A percentile compares a stretch with the other conserved stretches of the same genome.
Conservation (phyloP, 2,329 filamentous ascomycete species). For the Claviceps cyperi region DNA sequence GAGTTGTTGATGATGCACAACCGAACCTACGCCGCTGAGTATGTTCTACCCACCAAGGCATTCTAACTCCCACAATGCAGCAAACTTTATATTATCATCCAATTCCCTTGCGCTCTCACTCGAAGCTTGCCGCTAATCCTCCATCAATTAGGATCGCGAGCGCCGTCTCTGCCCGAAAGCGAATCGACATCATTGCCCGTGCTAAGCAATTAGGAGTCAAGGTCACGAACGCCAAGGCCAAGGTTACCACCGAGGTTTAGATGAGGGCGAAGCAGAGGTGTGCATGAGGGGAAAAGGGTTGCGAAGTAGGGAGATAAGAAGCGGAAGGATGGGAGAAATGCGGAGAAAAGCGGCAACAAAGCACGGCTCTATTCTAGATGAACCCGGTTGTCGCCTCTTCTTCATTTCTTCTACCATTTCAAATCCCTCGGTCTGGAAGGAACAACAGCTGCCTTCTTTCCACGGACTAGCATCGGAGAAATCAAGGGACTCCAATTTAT, state of each 20-base stretch:
- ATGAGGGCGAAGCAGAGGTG: slow-evolving; percentile 6
- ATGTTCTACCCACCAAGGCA: slow-evolving; percentile 29
- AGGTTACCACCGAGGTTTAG: slow-evolving; percentile 90
- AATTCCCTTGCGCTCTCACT: too few relatives aligned
- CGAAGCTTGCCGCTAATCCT: background rate
- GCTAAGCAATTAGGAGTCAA: slow-evolving; percentile 98
- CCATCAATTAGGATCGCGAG: slow-evolving; percentile 67
- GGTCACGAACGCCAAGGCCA: slow-evolving; percentile 98
- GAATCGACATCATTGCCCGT: slow-evolving; percentile 92
- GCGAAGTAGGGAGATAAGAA: background rate
- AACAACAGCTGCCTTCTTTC: background rate
- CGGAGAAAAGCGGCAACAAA: background rate
- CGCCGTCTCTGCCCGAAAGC: slow-evolving; percentile 96
- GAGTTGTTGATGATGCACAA: slow-evolving; percentile 99
- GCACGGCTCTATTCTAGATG: background rate
- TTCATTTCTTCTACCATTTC: background rate
- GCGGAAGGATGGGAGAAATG: background rate
- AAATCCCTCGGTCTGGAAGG: background rate
- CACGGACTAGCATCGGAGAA: background rate
- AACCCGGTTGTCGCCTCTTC: slow-evolving; percentile 3
- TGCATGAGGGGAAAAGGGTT: too few relatives aligned
- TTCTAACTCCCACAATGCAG: background rate
- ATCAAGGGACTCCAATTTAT: background rate
- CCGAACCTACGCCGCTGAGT: slow-evolving; percentile 97
- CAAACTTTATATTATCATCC: too few relatives aligned